Evolutionary conservation across 176 grass and related monocot genomes (phyloP).

Genomic region (Ensete glaucum): DNA sequence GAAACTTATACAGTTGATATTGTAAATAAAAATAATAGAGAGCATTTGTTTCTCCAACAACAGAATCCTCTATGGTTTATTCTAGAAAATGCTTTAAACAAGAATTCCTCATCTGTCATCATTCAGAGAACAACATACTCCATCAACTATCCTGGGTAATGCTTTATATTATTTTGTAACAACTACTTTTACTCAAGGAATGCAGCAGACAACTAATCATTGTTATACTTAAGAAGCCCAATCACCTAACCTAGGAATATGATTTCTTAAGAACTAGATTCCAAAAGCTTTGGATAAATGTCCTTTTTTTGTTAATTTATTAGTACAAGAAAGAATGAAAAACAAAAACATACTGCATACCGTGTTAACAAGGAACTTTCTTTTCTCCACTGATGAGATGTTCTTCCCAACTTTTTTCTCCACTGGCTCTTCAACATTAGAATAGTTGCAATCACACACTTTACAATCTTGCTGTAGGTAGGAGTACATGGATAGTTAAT

Average conservation of each 20-base stretch:
- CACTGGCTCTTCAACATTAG: slow-evolving; percentile 10
- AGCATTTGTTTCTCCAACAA: background rate
- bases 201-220: background rate
- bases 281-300: background rate
- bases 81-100: background rate
- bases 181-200: background rate
- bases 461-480: background rate
- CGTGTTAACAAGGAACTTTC: slow-evolving; percentile 63
- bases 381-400: slow-evolving; percentile 51
- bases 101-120: background rate
- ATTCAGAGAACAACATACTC: background rate
- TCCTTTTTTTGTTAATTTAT: background rate
- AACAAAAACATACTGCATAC: slow-evolving; percentile 19
- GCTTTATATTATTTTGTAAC: background rate
- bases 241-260: background rate
- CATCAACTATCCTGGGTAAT: background rate
- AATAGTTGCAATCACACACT: background rate
- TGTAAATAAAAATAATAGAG: background rate
- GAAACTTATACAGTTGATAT: background rate
- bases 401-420: slow-evolving; percentile 38
- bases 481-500: background rate
- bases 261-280: background rate
- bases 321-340: background rate
- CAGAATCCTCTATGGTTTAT: background rate
- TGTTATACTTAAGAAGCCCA: background rate